Evolutionary conservation across 2,329 filamentous ascomycete species (phyloP).

Genomic region (Xylariaceae sp.): DNA sequence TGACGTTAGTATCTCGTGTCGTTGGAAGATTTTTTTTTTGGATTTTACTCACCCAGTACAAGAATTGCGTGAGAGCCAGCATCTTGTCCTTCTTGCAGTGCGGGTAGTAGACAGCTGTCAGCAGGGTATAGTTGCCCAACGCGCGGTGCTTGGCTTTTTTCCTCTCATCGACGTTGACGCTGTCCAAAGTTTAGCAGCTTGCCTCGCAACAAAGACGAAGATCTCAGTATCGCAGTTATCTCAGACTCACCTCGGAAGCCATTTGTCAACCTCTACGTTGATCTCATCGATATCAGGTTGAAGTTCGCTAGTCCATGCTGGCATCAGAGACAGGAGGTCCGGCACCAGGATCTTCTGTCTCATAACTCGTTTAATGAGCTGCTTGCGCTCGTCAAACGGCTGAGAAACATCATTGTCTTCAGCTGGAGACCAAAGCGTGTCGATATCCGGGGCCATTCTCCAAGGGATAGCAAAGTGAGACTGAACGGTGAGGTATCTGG

Average conservation of each 20-base stretch:
- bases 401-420: not conserved
- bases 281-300: slow-evolving; percentile 27
- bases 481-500: not conserved
- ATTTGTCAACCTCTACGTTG: slow-evolving; percentile 27
- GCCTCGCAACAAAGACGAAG: not conserved
- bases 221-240: not conserved
- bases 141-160: slow-evolving; percentile 28
- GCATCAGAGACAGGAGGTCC: slow-evolving; percentile 28
- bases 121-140: slow-evolving; percentile 27
- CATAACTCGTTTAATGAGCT: slow-evolving; percentile 22
- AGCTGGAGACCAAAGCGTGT: slow-evolving; percentile 11
- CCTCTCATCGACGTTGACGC: slow-evolving; percentile 24
- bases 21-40: not conserved
- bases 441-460: slow-evolving; percentile 22
- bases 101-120: slow-evolving; percentile 28
- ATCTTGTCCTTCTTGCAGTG: slow-evolving; percentile 28
- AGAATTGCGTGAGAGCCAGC: slow-evolving; percentile 25
- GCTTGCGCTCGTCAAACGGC: slow-evolving; percentile 21
- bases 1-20: not conserved
- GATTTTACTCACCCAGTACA: slow-evolving; percentile 26
- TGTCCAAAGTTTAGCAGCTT: slow-evolving; percentile 13
- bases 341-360: slow-evolving; percentile 27
- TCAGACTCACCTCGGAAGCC: slow-evolving; percentile 24
- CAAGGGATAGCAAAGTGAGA: not conserved
- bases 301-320: slow-evolving; percentile 25